Percentiles rank a stretch among this genome's conserved stretches.
Evolutionary conservation across 176 grass and related monocot species (phyloP).

Genomic region (Rhynchospora tenuis): DNA sequence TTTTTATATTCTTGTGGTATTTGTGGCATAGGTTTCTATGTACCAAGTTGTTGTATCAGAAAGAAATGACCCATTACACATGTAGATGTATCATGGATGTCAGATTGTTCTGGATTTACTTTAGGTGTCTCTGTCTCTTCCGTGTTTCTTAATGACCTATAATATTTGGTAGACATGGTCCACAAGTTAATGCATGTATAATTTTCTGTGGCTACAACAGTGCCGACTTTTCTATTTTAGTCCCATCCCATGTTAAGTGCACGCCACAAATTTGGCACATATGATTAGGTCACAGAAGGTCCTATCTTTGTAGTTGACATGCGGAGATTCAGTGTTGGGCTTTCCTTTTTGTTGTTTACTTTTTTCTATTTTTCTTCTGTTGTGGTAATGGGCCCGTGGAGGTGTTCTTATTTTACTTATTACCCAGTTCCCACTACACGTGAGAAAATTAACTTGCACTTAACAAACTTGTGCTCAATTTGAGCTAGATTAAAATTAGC

Average conservation of each 20-base stretch:
- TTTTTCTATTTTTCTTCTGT: neutral
- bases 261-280: neutral
- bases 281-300: neutral
- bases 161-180: neutral
- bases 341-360: neutral
- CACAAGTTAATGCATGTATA: neutral
- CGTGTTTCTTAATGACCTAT: neutral
- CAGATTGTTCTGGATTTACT: neutral
- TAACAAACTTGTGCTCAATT: neutral
- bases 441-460: slow-evolving; percentile 1
- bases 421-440: neutral
- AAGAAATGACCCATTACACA: neutral
- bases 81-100: neutral
- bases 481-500: neutral
- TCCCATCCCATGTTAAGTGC: neutral
- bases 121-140: neutral
- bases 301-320: neutral
- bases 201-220: neutral
- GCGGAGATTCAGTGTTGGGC: neutral
- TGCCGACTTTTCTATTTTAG: neutral
- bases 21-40: neutral
- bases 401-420: too few species aligned
- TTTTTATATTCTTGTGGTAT: neutral
- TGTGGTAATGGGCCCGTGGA: too few species aligned
- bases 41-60: neutral